These are phyloP conservation scores for Candida xiaguanensis DNA, from an alignment of 805 yeast genomes.

Conservation along the genomic window DNA sequence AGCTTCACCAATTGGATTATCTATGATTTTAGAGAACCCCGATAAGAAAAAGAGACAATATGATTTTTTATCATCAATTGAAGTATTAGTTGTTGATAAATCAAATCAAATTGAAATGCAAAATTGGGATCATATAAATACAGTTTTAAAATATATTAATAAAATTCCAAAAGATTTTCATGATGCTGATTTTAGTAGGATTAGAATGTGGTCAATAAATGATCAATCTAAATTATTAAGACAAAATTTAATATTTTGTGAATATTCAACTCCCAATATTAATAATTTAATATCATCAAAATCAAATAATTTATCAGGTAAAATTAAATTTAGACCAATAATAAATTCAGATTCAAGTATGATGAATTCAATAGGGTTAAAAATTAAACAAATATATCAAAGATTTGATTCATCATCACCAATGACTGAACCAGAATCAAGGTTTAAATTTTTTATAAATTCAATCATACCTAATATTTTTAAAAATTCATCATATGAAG, in stretches of 20 bases:
- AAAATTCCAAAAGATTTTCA: slow-evolving; percentile 70
- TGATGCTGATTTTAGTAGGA: slow-evolving; percentile 86
- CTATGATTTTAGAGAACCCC: slow-evolving; percentile 65
- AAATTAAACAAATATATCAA: slow-evolving; percentile 64
- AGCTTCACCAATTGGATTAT: slow-evolving; percentile 88
- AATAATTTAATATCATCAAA: slow-evolving; percentile 51
- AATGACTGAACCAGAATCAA: slow-evolving; percentile 68
- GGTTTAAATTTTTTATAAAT: slow-evolving; percentile 78
- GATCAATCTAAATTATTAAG: slow-evolving; percentile 70
- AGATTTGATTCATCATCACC: slow-evolving; percentile 60
- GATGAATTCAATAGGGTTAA: slow-evolving; percentile 62
- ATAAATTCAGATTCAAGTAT: slow-evolving; percentile 47
- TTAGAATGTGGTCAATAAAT: slow-evolving; percentile 89
- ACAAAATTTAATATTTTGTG: slow-evolving; percentile 76
- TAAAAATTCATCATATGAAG: slow-evolving; percentile 57
- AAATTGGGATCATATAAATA: slow-evolving; percentile 80
- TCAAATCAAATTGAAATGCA: slow-evolving; percentile 87
- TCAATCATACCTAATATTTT: slow-evolving; percentile 69
- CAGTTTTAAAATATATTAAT: slow-evolving; percentile 65
- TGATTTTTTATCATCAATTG: slow-evolving; percentile 88
- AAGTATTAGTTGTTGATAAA: slow-evolving; percentile 74
- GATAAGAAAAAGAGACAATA: slow-evolving; percentile 56
- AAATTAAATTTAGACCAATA: slow-evolving; percentile 50
- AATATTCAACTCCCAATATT: slow-evolving; percentile 75
- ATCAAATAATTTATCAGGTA: slow-evolving; percentile 57